Base-by-base conservation (phyloP, 257 asterid species). In the Gentiana macrophylla region DNA sequence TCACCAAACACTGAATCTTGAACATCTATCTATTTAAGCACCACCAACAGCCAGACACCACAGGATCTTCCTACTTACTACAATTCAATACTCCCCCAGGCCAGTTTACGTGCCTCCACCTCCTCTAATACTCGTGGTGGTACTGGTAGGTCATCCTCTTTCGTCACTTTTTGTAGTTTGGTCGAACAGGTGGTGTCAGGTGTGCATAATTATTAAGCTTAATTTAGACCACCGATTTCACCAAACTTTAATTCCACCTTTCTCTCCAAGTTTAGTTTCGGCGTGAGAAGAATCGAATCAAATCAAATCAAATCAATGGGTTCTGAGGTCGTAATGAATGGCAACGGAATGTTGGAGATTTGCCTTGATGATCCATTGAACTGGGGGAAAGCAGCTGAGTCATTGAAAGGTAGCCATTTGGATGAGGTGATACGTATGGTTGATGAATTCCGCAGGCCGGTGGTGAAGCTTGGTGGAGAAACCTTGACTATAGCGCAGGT, bases 391-490 rank as follows among this genome's bases (percentile, higher is more conserved):
- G 97, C 97, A 13, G 94, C 96, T 5, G 96, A 79, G 62, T 66
- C 83, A 6, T 56, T 89, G 34, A 78, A 58, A 60, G 95, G 97
- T 50, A 86, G 97, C 70, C 97, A 89, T 67, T 72, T 86, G 24
- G 93, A 86, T 4, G 97, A 89, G 73, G 90, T 89, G 70, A 83
- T 80, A 75, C 46, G 73, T 24, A 89, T 89, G 97, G 97, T 89
- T 73, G 82, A 52, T 64, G 97, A 89, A 64, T 89, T 74, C 49
- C 47, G 95, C 55, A 81, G 72, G 66, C 93, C 95, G 54, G 74
- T 69, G 76, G 95, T 89, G 24, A 82, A 66, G 72, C 81, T 89
- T 24, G 94, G 94, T 4, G 97, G 97, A 0, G 82, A 89, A 66
- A 81, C 71, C 1, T 66, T 89, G 56, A 89, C 95, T 0, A 72